Base-by-base conservation (phyloP, 108 stramenopile species). In the Aurantiochytrium sp. region DNA sequence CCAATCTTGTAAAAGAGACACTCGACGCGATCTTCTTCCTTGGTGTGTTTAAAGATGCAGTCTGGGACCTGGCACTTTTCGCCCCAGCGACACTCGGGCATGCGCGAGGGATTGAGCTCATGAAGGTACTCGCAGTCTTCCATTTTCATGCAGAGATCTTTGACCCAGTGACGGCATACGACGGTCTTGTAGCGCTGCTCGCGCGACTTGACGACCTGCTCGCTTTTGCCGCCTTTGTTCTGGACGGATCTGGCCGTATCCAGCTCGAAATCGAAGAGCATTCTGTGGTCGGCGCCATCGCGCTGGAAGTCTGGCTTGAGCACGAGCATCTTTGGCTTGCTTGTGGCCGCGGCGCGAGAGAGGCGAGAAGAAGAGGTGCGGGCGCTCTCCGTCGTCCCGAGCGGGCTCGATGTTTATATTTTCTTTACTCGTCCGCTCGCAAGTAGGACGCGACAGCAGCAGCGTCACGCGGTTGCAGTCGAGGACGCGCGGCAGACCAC, bases 41-140 rank as follows among this genome's bases (percentile, higher is more conserved):
- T 83, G 5, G 76, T 83, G 76, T 83, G 76, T 23, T 83, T 83
- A 23, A 83, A 83, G 25, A 83, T 53, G 76, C 76, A 83, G 51
- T 83, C 76, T 18, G 76, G 76, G 23, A 83, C 76, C 76, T 83
- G 76, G 5, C 76, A 83, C 76, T 83, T 83, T 4, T 83, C 76
- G 28, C 76, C 76, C 76, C 76, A 83, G 45, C 76, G 45, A 45
- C 76, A 83, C 5, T 83, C 76, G 4, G 76, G 76, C 76, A 83
- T 83, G 4, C 51, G 45, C 25, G 49, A 6, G 2, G 76, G 76
- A 23, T 83, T 53, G n/a, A 83, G 51, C 5, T 83, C 76, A 45
- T 83, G 76, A 14, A 83, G 76, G 76, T 53, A 83, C 51, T 83
- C 76, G 5, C 76, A 83, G 45, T 83, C 76, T 6, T 83, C 76